These are phyloP conservation scores for Friedmanniomyces simplex DNA, from an alignment of 495 filamentous ascomycete genomes.

Conservation along the genomic window DNA sequence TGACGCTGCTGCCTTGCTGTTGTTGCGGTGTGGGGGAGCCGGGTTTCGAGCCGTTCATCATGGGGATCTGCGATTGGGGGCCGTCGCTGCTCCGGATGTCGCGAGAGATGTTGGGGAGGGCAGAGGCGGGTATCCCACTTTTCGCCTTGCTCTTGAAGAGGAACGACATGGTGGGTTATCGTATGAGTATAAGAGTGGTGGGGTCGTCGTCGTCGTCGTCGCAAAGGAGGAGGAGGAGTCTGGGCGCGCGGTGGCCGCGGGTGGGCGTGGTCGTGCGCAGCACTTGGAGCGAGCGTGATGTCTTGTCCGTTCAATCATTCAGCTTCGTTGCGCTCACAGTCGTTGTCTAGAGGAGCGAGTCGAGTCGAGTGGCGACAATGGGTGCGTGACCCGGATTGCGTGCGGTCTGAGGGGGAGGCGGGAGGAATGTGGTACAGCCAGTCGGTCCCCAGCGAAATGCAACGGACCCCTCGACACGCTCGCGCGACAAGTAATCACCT, in stretches of 20 bases:
- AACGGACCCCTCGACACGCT: constrained; percentile 7
- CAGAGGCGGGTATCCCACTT: constrained; percentile 14
- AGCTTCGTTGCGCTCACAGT: no score
- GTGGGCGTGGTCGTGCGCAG: neutral
- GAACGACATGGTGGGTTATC: constrained; percentile 54
- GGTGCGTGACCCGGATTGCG: no score
- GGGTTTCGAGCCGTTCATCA: constrained; percentile 20
- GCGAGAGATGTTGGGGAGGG: constrained; percentile 44
- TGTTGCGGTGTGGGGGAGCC: constrained; percentile 49
- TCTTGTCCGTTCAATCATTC: no score
- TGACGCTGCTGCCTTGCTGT: constrained; percentile 41
- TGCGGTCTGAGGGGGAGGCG: no score
- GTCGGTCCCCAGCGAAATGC: no score
- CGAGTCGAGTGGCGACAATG: no score
- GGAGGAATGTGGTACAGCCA: no score
- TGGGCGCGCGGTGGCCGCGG: neutral
- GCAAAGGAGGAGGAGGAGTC: no score
- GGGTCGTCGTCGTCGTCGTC: no score
- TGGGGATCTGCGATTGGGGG: constrained; percentile 26
- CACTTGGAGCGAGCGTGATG: neutral
- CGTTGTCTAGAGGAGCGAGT: no score
- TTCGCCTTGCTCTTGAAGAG: constrained; percentile 46
- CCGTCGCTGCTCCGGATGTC: constrained; percentile 36
- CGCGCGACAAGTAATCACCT: no score
- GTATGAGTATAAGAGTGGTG: no score